Conservation (phyloP, 306 rosid species). For the Inga oerstediana region DNA sequence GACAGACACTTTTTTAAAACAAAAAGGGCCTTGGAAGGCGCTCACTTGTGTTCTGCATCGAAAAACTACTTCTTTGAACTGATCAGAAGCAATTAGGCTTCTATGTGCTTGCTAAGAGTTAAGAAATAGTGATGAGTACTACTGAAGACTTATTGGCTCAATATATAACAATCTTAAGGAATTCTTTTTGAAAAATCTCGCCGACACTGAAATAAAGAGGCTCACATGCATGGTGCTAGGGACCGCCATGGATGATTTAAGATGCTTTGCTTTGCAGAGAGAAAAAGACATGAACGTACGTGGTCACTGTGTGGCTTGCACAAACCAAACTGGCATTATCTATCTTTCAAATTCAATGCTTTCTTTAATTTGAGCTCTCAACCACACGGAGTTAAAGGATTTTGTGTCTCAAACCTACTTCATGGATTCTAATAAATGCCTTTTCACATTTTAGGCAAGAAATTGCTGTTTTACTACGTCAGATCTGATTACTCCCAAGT, state of each 20-base stretch:
- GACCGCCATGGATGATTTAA: constrained; percentile 26
- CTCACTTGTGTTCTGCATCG: constrained; percentile 22
- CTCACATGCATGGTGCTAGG: constrained; percentile 63
- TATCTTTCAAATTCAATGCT: constrained; percentile 48
- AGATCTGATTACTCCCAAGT: constrained; percentile 7
- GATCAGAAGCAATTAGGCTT: constrained; percentile 40
- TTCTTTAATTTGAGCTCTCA: constrained; percentile 38
- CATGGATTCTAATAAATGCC: constrained; percentile 51
- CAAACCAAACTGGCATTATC: constrained; percentile 22
- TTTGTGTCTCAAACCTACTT: constrained; percentile 53
- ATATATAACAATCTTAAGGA: constrained; percentile 47
- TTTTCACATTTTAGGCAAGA: constrained; percentile 21
- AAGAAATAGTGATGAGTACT: neutral
- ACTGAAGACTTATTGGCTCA: neutral
- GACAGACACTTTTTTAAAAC: no score
- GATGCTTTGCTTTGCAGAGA: neutral
- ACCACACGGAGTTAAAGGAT: constrained; percentile 44
- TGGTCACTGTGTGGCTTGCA: constrained; percentile 25
- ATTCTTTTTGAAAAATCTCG: neutral
- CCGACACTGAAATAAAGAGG: constrained; percentile 61
- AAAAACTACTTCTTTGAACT: neutral
- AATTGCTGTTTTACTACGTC: neutral
- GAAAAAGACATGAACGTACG: constrained; percentile 49
- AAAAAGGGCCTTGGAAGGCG: no score
- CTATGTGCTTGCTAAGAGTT: neutral